Base-by-base conservation (phyloP, 129 eudicot genomes). In the Apium graveolens region DNA sequence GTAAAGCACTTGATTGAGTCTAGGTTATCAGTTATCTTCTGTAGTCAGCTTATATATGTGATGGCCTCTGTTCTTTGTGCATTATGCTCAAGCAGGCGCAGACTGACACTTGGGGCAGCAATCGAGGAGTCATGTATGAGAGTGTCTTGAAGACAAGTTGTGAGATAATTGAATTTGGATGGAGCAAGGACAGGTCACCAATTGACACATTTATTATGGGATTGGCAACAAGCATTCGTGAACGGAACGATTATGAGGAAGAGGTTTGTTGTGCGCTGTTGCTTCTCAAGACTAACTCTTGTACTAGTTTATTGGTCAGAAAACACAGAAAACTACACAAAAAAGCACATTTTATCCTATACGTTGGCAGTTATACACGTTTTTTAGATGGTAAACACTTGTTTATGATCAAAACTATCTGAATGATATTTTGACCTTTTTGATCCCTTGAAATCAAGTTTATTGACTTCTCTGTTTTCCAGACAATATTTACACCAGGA, bases 171-270 rank as follows among this genome's bases (percentile, higher is more conserved):
- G 86, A 92, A 76, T 89, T 87, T 78, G 97, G 97, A 72, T 92
- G 97, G 97, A 82, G 84, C 69, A 96, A 90, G 90, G 99, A 96
- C 78, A 82, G 96, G 80, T 85, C 96, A 38, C 95, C 97, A 5
- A 86, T 96, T 79, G 97, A 96, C 82, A 89, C 99, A 3, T 96
- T 96, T 83, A 90, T 96, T 8, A 86, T 80, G 93, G 97, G 97
- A 43, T 80, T 96, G 78, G 91, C 97, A 39, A 83, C 92, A 72
- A 80, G 86, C 81, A 89, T 96, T 76, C 92, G 97, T 76, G 96
- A 89, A 73, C 85, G 92, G 72, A 89, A 86, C 86, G 97, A 90
- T 81, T 89, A 92, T 62, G 99, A 92, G 78, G 97, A 96, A 84
- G 97, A 89, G 97, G 99, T 96, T 85, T 75, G 97, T 83, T 69